phyloP scores from a whole-genome alignment of 192 early-diverging fungal species.

The Gamsiella multidivaricata region DNA sequence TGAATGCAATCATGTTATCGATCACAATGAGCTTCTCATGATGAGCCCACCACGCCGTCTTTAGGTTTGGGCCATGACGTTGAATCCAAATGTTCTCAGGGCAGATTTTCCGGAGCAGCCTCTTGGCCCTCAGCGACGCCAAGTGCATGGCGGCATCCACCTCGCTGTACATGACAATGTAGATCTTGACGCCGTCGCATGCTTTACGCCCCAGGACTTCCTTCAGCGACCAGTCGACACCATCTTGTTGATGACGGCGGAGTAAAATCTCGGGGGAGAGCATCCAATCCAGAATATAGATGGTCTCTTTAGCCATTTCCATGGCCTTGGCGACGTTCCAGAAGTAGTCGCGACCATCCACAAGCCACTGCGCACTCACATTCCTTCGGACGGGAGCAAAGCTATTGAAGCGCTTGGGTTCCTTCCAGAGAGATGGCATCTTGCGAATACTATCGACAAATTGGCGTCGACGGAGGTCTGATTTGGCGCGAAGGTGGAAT shows the following conservation, averaged over 20 bases:
- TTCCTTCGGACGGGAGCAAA: slow-evolving; percentile 79
- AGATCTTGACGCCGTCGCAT: slow-evolving; percentile 84
- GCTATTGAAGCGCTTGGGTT: slow-evolving; percentile 70
- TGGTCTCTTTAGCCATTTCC: slow-evolving; percentile 73
- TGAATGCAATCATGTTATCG: slow-evolving; percentile 82
- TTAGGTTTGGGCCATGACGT: slow-evolving; percentile 77
- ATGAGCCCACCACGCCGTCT: slow-evolving; percentile 83
- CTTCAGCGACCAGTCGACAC: slow-evolving; percentile 77
- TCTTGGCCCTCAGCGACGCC: slow-evolving; percentile 77
- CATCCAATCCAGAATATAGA: slow-evolving; percentile 84
- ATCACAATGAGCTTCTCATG: slow-evolving; percentile 84
- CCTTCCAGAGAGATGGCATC: slow-evolving; percentile 65
- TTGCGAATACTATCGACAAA: slow-evolving; percentile 69
- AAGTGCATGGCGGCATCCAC: slow-evolving; percentile 77
- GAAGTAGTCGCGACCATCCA: slow-evolving; percentile 82
- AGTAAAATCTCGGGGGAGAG: slow-evolving; percentile 78
- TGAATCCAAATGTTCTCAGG: slow-evolving; percentile 80
- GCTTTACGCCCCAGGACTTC: slow-evolving; percentile 81
- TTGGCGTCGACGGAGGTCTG: slow-evolving; percentile 69
- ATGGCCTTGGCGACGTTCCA: slow-evolving; percentile 76
- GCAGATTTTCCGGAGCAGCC: slow-evolving; percentile 71
- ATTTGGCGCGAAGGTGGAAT: slow-evolving; percentile 72
- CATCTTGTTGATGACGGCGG: slow-evolving; percentile 70
- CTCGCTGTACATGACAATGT: slow-evolving; percentile 87
- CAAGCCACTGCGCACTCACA: slow-evolving; percentile 73